phyloP scores from a whole-genome alignment of 2,329 filamentous ascomycete genomes.

The Hawksworthiomyces lignivorus region DNA sequence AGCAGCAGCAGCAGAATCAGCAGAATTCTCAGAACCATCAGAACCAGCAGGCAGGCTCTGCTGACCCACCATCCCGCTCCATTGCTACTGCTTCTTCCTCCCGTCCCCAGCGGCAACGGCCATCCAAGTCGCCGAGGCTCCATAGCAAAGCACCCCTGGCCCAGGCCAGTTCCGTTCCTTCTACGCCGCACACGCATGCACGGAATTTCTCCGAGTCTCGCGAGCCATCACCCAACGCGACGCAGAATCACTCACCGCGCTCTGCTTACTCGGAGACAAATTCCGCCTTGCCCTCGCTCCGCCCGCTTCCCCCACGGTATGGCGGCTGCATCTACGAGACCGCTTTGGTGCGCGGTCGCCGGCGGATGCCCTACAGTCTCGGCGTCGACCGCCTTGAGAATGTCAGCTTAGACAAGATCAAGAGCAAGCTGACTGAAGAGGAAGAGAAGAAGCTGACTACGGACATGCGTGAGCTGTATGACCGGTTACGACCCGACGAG shows the following conservation, averaged over 20 bases:
- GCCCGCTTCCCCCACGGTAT: slow-evolving; percentile 51
- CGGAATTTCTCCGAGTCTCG: slow-evolving; percentile 76
- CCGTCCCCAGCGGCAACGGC: slow-evolving; percentile 20
- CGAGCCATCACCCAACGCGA: slow-evolving; percentile 70
- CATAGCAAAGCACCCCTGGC: slow-evolving; percentile 23
- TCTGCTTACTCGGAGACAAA: slow-evolving; percentile 88
- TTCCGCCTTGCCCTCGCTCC: slow-evolving; percentile 60
- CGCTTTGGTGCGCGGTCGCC: slow-evolving; percentile 68
- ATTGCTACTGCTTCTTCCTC: slow-evolving; percentile 5
- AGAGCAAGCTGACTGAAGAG: slow-evolving; percentile 61
- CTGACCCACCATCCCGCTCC: slow-evolving; percentile 6
- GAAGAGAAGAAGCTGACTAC: slow-evolving; percentile 69
- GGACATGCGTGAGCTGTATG: slow-evolving; percentile 81
- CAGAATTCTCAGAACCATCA: slow-evolving; percentile 4
- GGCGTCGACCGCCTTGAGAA: slow-evolving; percentile 72
- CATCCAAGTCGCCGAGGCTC: slow-evolving; percentile 19
- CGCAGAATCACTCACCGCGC: slow-evolving; percentile 74
- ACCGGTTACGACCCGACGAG: slow-evolving; percentile 71
- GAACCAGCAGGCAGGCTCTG: slow-evolving; percentile 6
- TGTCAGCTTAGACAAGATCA: slow-evolving; percentile 62
- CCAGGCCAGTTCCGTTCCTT: slow-evolving; percentile 84
- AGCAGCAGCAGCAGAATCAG: slow-evolving; percentile 1
- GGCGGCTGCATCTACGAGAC: slow-evolving; percentile 83
- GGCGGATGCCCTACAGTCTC: slow-evolving; percentile 86
- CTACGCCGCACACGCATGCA: slow-evolving; percentile 84